phyloP scores from a whole-genome alignment of 2,329 filamentous ascomycete genomes.

The Botryotinia narcissicola region DNA sequence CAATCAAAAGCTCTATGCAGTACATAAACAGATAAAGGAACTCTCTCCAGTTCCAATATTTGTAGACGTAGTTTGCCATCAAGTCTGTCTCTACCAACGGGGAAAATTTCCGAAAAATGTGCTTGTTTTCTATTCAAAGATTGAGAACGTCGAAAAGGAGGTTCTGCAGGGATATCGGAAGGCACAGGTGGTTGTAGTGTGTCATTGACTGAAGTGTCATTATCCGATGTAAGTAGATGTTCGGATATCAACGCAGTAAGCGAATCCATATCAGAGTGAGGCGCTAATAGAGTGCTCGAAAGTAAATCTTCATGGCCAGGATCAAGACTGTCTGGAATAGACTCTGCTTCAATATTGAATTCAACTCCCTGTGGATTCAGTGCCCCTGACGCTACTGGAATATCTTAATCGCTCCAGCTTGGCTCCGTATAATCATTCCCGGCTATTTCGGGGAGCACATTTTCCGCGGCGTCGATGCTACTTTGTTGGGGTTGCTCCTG shows the following conservation, averaged over 20 bases:
- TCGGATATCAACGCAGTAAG: conserved; percentile 33
- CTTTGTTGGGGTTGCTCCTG: background rate
- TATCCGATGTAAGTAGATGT: conserved; percentile 26
- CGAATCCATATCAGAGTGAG: conserved; percentile 34
- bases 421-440: background rate
- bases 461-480: background rate
- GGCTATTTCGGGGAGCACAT: background rate
- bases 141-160: conserved; percentile 32
- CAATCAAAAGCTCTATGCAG: conserved; percentile 71
- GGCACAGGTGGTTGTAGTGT: conserved; percentile 2
- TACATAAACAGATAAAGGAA: conserved; percentile 70
- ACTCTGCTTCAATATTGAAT: conserved; percentile 25
- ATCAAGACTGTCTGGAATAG: conserved; percentile 20
- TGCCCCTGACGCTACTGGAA: conserved; percentile 21
- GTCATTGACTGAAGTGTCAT: conserved; percentile 12
- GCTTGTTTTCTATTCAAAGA: conserved; percentile 30
- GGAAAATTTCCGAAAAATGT: conserved; percentile 30
- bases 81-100: conserved; percentile 42
- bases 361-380: conserved; percentile 25
- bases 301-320: background rate
- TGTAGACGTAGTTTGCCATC: conserved; percentile 65
- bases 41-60: conserved; percentile 70
- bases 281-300: conserved; percentile 21
- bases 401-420: conserved; percentile 18
- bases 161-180: conserved; percentile 23